phyloP scores from a whole-genome alignment of 1,284 basidiomycete genomes.

The Fomes fomentarius region DNA sequence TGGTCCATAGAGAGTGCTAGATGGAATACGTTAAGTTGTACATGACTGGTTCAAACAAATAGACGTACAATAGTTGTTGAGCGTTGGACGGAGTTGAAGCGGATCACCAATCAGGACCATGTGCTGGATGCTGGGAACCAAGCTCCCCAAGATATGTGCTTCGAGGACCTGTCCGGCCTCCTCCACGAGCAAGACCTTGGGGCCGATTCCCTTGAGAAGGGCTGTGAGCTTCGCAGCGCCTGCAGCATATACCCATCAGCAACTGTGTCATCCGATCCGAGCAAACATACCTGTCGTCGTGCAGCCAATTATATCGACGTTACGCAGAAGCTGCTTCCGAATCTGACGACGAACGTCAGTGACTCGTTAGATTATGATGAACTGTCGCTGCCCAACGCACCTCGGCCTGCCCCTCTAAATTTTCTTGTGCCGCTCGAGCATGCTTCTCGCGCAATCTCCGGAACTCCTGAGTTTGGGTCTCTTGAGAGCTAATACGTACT shows the following conservation, averaged over 20 bases:
- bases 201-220: constrained; percentile 47
- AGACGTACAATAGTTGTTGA: constrained; percentile 64
- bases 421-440: constrained; percentile 29
- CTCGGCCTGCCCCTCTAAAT: constrained; percentile 41
- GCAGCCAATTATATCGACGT: constrained; percentile 68
- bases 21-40: not conserved
- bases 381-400: no score
- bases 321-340: constrained; percentile 49
- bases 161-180: constrained; percentile 82
- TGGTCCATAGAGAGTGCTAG: constrained; percentile 46
- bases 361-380: no score
- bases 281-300: constrained; percentile 60
- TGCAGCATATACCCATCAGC: no score
- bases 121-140: constrained; percentile 47
- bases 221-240: constrained; percentile 68
- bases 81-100: constrained; percentile 65
- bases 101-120: constrained; percentile 37
- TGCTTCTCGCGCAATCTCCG: constrained; percentile 38
- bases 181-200: constrained; percentile 35
- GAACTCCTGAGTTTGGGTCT: constrained; percentile 41
- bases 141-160: constrained; percentile 64
- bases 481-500: constrained; percentile 30
- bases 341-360: no score
- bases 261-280: no score
- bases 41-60: not conserved